A percentile compares a stretch with the other conserved stretches of the same genome.
Conservation (phyloP, 2,329 filamentous ascomycete genomes). For the Verruconis gallopava region DNA sequence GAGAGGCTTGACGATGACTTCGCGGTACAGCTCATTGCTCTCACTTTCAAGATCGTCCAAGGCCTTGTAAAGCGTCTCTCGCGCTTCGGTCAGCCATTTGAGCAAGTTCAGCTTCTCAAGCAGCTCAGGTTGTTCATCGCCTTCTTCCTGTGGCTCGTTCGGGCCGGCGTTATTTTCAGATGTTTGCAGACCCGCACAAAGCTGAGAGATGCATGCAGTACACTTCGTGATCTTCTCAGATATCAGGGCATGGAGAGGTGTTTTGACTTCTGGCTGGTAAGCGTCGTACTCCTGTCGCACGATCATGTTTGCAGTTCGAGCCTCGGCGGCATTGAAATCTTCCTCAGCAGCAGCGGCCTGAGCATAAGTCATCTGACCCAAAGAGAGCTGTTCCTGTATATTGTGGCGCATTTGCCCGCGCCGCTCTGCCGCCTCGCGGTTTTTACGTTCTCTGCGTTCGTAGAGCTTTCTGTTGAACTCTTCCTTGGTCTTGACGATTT, state of each 20-base stretch:
- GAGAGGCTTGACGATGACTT: constrained; percentile 74
- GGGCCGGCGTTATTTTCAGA: constrained; percentile 28
- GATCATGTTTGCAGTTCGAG: constrained; percentile 55
- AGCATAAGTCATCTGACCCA: constrained; percentile 67
- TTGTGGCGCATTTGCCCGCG: constrained; percentile 56
- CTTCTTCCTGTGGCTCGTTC: constrained; percentile 84
- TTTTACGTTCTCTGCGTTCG: constrained; percentile 39
- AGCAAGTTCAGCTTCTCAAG: constrained; percentile 87
- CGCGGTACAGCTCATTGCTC: constrained; percentile 74
- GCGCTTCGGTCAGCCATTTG: constrained; percentile 93
- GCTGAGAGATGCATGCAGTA: constrained; percentile 62
- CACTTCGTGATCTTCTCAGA: constrained; percentile 62
- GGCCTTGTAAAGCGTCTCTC: constrained; percentile 76
- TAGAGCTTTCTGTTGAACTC: constrained; percentile 37
- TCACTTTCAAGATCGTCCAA: constrained; percentile 75
- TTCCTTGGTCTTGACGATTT: constrained; percentile 56
- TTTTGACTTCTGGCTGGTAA: constrained; percentile 73
- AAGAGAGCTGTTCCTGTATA: constrained; percentile 64
- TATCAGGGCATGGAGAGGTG: constrained; percentile 69
- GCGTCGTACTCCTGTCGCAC: constrained; percentile 71
- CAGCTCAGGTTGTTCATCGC: constrained; percentile 86
- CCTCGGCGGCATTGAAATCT: constrained; percentile 58
- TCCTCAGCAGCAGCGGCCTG: constrained; percentile 73
- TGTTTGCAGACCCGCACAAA: constrained; percentile 47
- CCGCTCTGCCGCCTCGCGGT: constrained; percentile 43